Conservation (phyloP, 148 eudicot genomes). For the Diospyros lotus region DNA sequence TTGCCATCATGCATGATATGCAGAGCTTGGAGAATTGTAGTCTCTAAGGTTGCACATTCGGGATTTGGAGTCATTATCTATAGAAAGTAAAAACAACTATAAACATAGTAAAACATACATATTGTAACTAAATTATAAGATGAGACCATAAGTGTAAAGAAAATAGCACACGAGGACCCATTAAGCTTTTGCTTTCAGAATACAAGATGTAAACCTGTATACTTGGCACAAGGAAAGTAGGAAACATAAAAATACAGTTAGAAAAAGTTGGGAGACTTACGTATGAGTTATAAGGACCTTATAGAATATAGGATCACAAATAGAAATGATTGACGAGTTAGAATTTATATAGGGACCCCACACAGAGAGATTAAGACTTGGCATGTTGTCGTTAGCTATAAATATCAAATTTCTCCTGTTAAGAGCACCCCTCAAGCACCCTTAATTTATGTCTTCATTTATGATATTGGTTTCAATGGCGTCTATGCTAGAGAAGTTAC, state of each 20-base stretch:
- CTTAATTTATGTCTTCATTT: too few relatives aligned
- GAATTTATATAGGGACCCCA: too few relatives aligned
- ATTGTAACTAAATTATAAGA: neutral
- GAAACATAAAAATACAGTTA: neutral
- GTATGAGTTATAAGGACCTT: too few relatives aligned
- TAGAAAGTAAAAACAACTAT: constrained; percentile 16
- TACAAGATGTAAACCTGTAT: neutral
- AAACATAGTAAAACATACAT: neutral
- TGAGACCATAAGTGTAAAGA: neutral
- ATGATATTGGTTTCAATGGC: too few relatives aligned
- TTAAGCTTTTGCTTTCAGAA: neutral
- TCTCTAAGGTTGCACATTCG: constrained; percentile 74
- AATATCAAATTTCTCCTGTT: too few relatives aligned
- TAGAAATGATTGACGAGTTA: too few relatives aligned
- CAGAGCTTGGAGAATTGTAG: constrained; percentile 87
- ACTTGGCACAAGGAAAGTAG: neutral
- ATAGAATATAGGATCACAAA: too few relatives aligned
- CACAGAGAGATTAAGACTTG: too few relatives aligned
- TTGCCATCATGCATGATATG: constrained; percentile 95
- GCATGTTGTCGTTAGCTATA: too few relatives aligned
- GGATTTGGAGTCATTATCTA: constrained; percentile 95
- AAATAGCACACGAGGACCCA: neutral
- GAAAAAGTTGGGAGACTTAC: too few relatives aligned
- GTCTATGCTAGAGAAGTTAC: too few relatives aligned
- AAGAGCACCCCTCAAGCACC: too few relatives aligned